Evolutionary conservation across 2,329 filamentous ascomycete genomes (phyloP).

Genomic region (Claviceps quebecensis): DNA sequence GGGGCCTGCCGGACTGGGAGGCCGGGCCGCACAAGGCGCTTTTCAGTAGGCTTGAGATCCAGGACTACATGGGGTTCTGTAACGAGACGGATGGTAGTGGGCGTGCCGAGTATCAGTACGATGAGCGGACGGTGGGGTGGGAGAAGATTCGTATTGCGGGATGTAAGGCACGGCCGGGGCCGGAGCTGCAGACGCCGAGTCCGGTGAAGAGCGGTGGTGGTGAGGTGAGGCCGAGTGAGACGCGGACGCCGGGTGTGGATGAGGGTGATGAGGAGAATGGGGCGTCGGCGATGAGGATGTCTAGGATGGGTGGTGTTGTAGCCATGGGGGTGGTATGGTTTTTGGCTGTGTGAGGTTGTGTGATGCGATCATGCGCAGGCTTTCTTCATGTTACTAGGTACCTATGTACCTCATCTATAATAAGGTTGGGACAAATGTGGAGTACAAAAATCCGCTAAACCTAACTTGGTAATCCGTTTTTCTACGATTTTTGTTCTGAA

Average conservation of each 20-base stretch:
- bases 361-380: no score
- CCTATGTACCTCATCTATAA: no score
- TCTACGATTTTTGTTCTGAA: no score
- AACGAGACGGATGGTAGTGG: constrained; percentile 7
- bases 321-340: constrained; percentile 7
- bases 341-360: constrained; percentile 1
- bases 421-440: no score
- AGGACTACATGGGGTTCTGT: constrained; percentile 18
- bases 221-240: constrained; percentile 1
- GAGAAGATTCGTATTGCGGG: constrained; percentile 16
- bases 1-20: constrained; percentile 31
- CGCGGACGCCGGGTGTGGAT: background rate
- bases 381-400: no score
- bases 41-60: constrained; percentile 14
- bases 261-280: constrained; percentile 4
- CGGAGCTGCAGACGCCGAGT: constrained; percentile 2
- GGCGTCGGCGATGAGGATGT: background rate
- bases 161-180: constrained; percentile 12
- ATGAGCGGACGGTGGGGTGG: constrained; percentile 15
- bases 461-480: no score
- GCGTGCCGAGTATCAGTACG: constrained; percentile 15
- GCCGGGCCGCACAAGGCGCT: constrained; percentile 14
- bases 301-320: constrained; percentile 4
- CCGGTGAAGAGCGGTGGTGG: constrained; percentile 4
- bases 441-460: no score